Evolutionary conservation across 2,329 filamentous ascomycete genomes (phyloP), one percentile per base, ranked within the genome.

Genomic region (Cercospora nicotianae): DNA sequence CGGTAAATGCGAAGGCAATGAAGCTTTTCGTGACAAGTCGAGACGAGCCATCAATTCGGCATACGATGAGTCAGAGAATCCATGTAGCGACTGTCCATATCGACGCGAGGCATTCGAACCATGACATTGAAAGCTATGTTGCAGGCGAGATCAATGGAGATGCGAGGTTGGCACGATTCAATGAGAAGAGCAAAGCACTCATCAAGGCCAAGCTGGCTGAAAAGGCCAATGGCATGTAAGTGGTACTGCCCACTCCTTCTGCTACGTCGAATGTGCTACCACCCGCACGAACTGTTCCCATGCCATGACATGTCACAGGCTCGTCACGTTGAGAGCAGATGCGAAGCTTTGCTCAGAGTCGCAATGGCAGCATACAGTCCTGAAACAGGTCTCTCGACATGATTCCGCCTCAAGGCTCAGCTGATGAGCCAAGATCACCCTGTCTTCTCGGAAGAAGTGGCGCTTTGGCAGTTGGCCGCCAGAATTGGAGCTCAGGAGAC

Each of bases 201-300:
- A 72, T 75, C 13, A 53, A 70, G 39, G 20, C 9, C 10, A 72
- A 53, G 9, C 64, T 75, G 33, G 18, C 57, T 23, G 23, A 69
- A 20, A 64, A 63, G 59, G 69, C 70, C 3, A 66, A 72, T 58
- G 70, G 72, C 59, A 74, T 74, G 72, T 73, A 69, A 66, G 72
- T 61, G 20, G 7, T 8, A 30, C 28, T 7, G 2, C 28, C 28
- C 28, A 30, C 28, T 30, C 28, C 28, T n/a, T n/a, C n/a, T n/a
- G n/a, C n/a, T n/a, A n/a, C n/a, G n/a, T n/a, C n/a, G n/a, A n/a
- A n/a, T n/a, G n/a, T n/a, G n/a, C n/a, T n/a, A n/a, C n/a, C n/a
- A n/a, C n/a, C n/a, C n/a, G n/a, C n/a, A n/a, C n/a, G n/a, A n/a
- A n/a, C n/a, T n/a, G n/a, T n/a, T n/a, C n/a, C n/a, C n/a, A n/a